Evolutionary conservation across 768 basidiomycete species (phyloP), one percentile per base, ranked within the genome.

Genomic region (Panaeolus papilionaceus): DNA sequence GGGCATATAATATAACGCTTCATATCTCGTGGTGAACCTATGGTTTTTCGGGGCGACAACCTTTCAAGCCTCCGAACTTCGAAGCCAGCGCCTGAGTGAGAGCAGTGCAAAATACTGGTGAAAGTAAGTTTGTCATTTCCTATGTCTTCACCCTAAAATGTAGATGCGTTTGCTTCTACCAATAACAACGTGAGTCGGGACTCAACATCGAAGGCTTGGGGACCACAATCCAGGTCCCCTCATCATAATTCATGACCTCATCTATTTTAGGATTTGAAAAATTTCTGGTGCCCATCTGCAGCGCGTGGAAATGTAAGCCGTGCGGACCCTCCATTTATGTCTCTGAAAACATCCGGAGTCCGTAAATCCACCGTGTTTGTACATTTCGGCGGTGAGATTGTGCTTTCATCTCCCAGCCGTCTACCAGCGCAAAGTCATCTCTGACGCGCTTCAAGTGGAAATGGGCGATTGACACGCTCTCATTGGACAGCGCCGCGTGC

Each of bases 241-340:
- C 2, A 33, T 33, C 1, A 33, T 33, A 33, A 5, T 33, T 33
- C 5, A 42, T 42, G 54, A 33, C 54, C 26, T 58, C 54, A 16
- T 58, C 54, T 58, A 58, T 70, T 70, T 70, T 68, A 72, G 72
- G 71, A 68, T 73, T 74, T 69, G 71, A 71, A 71, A 67, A 68
- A 40, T 66, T 71, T 64, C 65, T 44, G 54, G 33, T 37, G 66
- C 16, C 9, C 28, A 61, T 33, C 51, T 70, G 67, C 73, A 70
- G 64, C 70, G 72, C 68, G 72, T 72, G 68, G 68, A 67, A 71
- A 65, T 68, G 65, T 65, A 71, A 67, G 68, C 62, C 58, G 63
- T 61, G 39, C 61, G 62, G 62, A 38, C 28, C 28, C 45, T 42
- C 67, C 68, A 68, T 67, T 71, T 68, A 62, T 40, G 69, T 66